These are phyloP conservation scores for Macrotyloma uniflorum DNA, from an alignment of 306 rosid genomes.

Conservation along the genomic window DNA sequence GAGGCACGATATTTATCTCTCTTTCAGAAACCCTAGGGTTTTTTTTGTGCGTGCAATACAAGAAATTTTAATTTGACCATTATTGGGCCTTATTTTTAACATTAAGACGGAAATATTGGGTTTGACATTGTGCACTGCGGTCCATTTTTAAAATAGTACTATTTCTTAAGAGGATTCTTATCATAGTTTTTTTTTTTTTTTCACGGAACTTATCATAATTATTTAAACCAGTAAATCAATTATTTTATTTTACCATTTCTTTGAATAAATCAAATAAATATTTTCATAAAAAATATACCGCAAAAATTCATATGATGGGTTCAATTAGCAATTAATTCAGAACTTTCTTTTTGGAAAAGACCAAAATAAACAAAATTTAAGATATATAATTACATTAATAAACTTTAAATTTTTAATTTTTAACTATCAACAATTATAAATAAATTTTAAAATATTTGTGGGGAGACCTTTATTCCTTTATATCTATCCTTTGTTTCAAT, in stretches of 20 bases:
- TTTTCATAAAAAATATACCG: not conserved
- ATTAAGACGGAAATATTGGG: not conserved
- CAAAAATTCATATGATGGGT: not conserved
- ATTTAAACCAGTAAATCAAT: not conserved
- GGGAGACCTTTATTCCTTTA: not conserved
- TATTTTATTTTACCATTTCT: not conserved
- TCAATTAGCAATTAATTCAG: not conserved
- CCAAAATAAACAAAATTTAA: not conserved
- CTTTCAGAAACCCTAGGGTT: not conserved
- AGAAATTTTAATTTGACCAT: constrained; percentile 1
- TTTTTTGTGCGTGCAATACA: constrained; percentile 1
- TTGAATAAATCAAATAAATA: not conserved
- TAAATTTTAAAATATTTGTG: not conserved
- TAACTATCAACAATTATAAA: too few species aligned
- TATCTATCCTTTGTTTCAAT: not conserved
- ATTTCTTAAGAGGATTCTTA: too few species aligned
- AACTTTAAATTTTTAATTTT: not conserved
- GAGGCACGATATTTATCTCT: not conserved
- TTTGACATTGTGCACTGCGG: not conserved
- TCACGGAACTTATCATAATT: not conserved
- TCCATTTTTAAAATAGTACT: not conserved
- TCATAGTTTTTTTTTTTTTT: too few species aligned
- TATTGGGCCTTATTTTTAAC: not conserved
- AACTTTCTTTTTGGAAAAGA: not conserved
- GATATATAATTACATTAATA: not conserved